Evolutionary conservation across 2,329 filamentous ascomycete genomes (phyloP).

Genomic region (Magnaporthiopsis incrustans): DNA sequence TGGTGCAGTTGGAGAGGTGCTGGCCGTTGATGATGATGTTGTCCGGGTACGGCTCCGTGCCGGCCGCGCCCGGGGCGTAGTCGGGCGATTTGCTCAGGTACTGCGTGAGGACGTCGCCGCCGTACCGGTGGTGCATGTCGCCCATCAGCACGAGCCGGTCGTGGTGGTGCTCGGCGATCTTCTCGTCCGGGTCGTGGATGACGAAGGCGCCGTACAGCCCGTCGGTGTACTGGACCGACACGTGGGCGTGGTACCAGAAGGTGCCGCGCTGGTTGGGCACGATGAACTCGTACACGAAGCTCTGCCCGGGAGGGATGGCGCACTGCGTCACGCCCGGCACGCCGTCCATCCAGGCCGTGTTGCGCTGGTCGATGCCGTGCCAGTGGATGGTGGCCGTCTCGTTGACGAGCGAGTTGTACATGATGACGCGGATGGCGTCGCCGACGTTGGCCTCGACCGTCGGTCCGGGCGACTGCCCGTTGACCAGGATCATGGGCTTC

Average conservation of each 20-base stretch:
- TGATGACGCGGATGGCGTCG: conserved; percentile 31
- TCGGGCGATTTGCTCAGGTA: conserved; percentile 33
- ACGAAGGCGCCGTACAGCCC: conserved; percentile 59
- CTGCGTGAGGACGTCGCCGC: conserved; percentile 20
- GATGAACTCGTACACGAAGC: conserved; percentile 43
- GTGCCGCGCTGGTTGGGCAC: conserved; percentile 24
- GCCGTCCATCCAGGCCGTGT: conserved; percentile 64
- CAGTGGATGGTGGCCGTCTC: conserved; percentile 52
- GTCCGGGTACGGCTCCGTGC: conserved; percentile 11
- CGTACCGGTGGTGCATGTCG: conserved; percentile 60
- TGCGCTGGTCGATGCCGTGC: conserved; percentile 68
- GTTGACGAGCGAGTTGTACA: conserved; percentile 29
- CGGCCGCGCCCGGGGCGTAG: conserved; percentile 30
- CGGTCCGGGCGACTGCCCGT: conserved; percentile 34
- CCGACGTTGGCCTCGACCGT: conserved; percentile 35
- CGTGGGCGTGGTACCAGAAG: conserved; percentile 53
- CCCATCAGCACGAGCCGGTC: conserved; percentile 60
- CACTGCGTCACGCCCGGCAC: conserved; percentile 53
- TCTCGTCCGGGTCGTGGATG: conserved; percentile 50
- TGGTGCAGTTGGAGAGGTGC: conserved; percentile 10
- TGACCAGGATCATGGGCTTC: conserved; percentile 30
- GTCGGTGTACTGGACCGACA: conserved; percentile 51
- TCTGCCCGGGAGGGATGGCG: conserved; percentile 46
- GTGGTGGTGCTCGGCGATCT: conserved; percentile 31
- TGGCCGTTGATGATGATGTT: conserved; percentile 12